Base-by-base conservation (phyloP, 2,329 filamentous ascomycete species). In the Hypoxylon sp. region DNA sequence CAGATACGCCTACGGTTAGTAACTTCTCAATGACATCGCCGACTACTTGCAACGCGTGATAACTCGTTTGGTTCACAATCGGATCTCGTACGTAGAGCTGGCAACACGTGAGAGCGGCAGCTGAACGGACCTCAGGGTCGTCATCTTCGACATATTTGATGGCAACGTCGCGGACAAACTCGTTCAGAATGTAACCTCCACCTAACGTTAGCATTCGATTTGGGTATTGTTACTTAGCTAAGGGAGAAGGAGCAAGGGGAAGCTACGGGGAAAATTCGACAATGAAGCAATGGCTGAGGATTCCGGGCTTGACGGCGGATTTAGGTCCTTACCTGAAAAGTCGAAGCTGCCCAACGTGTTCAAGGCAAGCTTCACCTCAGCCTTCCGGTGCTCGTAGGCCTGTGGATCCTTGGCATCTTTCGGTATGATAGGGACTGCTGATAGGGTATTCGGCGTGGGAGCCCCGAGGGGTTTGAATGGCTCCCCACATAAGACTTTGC, bases 141-240 rank as follows among this genome's bases (percentile, higher is more conserved):
- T 98, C 95, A 71, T 97, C 96, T 74, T 99, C 95, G 46, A 99
- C 95, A 75, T 98, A 99, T 79, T 95, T 96, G 77, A 99, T 97
- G 3, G 97, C 96, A 54, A 99, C 96, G 78, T 99, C 96, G 24
- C 96, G 92, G 29, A 99, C 96, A 74, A 99, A 99, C 78, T 99
- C 97, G 75, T 99, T 99, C 14, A 99, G 84, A 14, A 98, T 92
- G 76, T 98, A 94, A 1, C 93, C 91, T 68, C 54, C 29, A 58
- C 51, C 54, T 46, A 26, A 11, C 10, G 72, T 77, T 67, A 75
- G 73, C 55, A 59, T 33, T 10, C 33, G 17, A 11, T 39, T 14
- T 42, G 33, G 5, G 39, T 14, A 37, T 10, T 13, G 24, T 46
- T 22, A 13, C n/a, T 39, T 19, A 11, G 17, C 9, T 35, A n/a